Evolutionary conservation across 257 asterid species (phyloP).

Genomic region (Perilla frutescens): DNA sequence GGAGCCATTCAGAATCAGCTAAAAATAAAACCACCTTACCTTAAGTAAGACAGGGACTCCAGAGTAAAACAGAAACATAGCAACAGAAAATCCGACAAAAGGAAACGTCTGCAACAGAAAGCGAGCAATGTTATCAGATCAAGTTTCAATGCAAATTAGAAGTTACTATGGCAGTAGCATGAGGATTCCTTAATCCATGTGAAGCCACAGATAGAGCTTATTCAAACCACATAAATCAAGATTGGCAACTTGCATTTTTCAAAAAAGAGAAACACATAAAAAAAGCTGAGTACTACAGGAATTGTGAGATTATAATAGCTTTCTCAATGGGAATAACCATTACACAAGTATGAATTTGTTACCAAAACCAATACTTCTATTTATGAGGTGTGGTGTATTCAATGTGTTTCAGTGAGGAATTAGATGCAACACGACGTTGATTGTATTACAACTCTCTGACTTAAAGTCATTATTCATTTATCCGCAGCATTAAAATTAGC

Average conservation of each 20-base stretch:
- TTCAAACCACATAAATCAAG: not conserved
- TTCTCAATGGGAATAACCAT: not conserved
- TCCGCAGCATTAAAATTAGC: not conserved
- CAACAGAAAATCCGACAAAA: slow-evolving; percentile 79
- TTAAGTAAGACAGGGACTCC: slow-evolving; percentile 79
- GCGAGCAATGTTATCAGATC: slow-evolving; percentile 20
- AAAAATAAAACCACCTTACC: slow-evolving; percentile 45
- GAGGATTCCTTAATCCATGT: not conserved
- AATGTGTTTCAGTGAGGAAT: too few species aligned
- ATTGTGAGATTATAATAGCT: not conserved
- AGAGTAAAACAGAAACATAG: slow-evolving; percentile 90
- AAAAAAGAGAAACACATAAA: not conserved
- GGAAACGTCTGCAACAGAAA: slow-evolving; percentile 71
- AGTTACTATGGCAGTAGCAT: not conserved
- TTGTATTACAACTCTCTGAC: too few species aligned
- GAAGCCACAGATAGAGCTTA: not conserved
- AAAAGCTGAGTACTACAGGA: not conserved
- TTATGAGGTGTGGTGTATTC: too few species aligned
- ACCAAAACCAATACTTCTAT: too few species aligned
- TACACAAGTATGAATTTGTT: not conserved
- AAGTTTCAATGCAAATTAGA: not conserved
- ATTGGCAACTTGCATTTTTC: not conserved
- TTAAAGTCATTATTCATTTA: not conserved
- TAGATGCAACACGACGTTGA: too few species aligned
- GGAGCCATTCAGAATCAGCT: slow-evolving; percentile 4